phyloP scores from a whole-genome alignment of 208 protist species.

The Leishmania mexicana region DNA sequence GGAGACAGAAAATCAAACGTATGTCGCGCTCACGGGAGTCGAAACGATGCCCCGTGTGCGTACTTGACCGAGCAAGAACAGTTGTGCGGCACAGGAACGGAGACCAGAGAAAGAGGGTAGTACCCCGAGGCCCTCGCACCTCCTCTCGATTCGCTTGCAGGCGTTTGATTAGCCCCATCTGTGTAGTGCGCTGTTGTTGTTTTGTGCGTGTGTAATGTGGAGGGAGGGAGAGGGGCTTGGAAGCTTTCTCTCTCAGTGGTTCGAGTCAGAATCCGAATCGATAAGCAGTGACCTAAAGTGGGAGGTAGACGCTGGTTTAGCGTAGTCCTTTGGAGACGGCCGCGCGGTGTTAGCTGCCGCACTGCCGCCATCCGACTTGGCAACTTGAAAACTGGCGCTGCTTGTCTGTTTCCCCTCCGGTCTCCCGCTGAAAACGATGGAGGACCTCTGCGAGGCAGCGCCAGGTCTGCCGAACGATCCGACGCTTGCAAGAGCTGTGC shows the following conservation, averaged over 20 bases:
- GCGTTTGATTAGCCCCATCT: neutral
- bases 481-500: neutral
- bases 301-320: conserved; percentile 5
- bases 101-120: neutral
- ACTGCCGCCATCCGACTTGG: neutral
- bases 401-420: neutral
- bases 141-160: neutral
- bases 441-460: conserved; percentile 8
- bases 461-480: neutral
- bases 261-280: conserved; percentile 53
- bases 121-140: neutral
- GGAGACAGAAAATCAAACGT: neutral
- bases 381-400: conserved; percentile 1
- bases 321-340: neutral
- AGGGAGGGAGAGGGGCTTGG: neutral
- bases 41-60: neutral
- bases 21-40: neutral
- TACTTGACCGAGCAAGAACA: no score
- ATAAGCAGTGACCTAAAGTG: conserved; percentile 26
- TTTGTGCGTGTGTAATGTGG: neutral
- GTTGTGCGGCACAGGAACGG: neutral
- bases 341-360: neutral
- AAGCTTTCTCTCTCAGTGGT: conserved; percentile 27
- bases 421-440: neutral
- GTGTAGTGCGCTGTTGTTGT: neutral